Evolutionary conservation across 1,139 yeast species (phyloP).

Genomic region (Kodamaea fungicola): DNA sequence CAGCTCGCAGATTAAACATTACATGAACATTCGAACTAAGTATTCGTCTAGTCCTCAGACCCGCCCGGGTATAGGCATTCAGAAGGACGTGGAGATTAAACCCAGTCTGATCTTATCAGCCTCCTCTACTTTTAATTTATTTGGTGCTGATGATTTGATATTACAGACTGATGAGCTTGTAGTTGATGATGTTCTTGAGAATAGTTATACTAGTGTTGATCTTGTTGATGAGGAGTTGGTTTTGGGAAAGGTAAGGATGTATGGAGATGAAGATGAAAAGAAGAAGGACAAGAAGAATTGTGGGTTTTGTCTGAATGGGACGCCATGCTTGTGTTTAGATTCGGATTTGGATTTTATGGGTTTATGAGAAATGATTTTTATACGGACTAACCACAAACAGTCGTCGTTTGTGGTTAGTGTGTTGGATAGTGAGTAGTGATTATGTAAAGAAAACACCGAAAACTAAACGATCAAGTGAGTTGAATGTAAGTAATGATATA

Average conservation of each 20-base stretch:
- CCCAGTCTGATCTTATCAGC: constrained; percentile 9
- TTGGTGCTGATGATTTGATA: constrained; percentile 13
- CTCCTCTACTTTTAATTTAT: constrained; percentile 10
- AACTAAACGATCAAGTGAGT: too few species aligned
- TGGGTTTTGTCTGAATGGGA: constrained; percentile 43
- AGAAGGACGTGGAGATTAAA: constrained; percentile 4
- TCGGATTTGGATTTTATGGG: constrained; percentile 15
- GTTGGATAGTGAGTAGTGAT: too few species aligned
- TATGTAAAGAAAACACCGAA: too few species aligned
- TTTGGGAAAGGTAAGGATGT: constrained; percentile 13
- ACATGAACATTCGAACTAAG: constrained; percentile 27
- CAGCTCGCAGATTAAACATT: constrained; percentile 35
- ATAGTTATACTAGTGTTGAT: neutral
- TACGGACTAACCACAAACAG: neutral
- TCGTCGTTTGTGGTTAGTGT: too few species aligned
- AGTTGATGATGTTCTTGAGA: neutral
- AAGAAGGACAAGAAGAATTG: constrained; percentile 22
- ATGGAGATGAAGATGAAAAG: constrained; percentile 10
- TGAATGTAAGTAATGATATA: too few species aligned
- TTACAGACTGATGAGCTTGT: constrained; percentile 2
- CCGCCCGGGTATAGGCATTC: constrained; percentile 3
- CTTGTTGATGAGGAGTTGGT: constrained; percentile 9
- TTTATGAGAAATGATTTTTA: neutral
- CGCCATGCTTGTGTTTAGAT: constrained; percentile 42
- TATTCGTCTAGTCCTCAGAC: constrained; percentile 17